Percentiles rank a stretch among this genome's conserved stretches.
These are phyloP conservation scores for Cladophialophora carrionii DNA, from an alignment of 2,329 filamentous ascomycete genomes.

Conservation along the genomic window DNA sequence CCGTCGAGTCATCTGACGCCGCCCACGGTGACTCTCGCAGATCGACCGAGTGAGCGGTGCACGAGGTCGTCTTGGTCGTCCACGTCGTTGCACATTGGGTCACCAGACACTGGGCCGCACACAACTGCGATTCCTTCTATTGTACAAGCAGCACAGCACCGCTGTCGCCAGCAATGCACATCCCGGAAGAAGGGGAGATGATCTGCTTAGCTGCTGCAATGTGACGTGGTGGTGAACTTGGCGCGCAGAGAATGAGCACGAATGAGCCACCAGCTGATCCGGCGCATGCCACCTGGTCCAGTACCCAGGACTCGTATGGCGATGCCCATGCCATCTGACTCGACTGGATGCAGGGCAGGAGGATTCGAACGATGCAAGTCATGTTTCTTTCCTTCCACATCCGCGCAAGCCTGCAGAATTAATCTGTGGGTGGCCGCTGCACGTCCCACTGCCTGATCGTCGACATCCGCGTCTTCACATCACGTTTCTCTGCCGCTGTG, in stretches of 20 bases:
- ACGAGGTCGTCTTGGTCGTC: neutral
- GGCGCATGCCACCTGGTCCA: neutral
- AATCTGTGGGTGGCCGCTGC: neutral
- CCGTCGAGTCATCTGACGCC: neutral
- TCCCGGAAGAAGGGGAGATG: neutral
- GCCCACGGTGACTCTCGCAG: neutral
- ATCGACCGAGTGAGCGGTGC: neutral
- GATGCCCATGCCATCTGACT: neutral
- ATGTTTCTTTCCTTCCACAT: conserved; percentile 6
- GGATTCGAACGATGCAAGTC: conserved; percentile 1
- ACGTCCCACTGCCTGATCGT: neutral
- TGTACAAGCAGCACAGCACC: neutral
- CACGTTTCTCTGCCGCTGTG: neutral
- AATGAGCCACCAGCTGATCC: conserved; percentile 1
- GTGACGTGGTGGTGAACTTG: neutral
- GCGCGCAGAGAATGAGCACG: neutral
- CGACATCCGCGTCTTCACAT: neutral
- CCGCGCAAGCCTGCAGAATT: neutral
- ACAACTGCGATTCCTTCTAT: neutral
- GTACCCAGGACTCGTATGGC: neutral
- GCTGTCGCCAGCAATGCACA: neutral
- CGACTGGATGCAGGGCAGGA: neutral
- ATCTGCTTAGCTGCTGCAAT: neutral
- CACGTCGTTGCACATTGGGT: neutral
- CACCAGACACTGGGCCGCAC: neutral